phyloP scores from a whole-genome alignment of 176 grass and related monocot genomes.

The Echinochloa phyllopogon region DNA sequence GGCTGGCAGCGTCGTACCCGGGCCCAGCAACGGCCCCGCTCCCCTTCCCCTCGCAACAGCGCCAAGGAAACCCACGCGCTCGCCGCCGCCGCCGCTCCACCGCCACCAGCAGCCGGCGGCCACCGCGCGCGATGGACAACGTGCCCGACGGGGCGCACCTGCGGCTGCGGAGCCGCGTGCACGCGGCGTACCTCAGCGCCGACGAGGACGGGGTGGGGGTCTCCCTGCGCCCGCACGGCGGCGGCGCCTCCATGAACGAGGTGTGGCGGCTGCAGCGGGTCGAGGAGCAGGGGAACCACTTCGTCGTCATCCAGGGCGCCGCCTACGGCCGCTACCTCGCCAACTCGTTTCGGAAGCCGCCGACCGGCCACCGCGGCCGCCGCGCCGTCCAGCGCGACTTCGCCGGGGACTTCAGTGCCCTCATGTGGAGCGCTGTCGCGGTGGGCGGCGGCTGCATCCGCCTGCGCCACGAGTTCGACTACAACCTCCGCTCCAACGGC shows the following conservation, averaged over 20 bases:
- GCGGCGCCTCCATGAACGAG: background rate
- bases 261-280: slow-evolving; percentile 24
- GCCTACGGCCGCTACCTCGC: slow-evolving; percentile 45
- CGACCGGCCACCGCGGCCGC: background rate
- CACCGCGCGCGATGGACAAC: slow-evolving; percentile 15
- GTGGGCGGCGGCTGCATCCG: background rate
- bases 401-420: too few relatives aligned
- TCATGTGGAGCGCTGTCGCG: too few relatives aligned
- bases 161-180: slow-evolving; percentile 27
- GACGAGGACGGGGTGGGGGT: background rate
- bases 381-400: background rate
- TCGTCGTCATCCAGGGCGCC: slow-evolving; percentile 28
- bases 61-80: background rate
- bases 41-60: background rate
- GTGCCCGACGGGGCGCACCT: slow-evolving; percentile 8
- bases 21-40: too few relatives aligned
- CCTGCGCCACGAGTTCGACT: background rate
- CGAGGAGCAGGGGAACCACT: background rate
- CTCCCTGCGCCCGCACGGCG: background rate
- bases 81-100: too few relatives aligned
- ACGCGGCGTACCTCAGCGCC: slow-evolving; percentile 27
- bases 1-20: too few relatives aligned
- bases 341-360: background rate
- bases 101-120: background rate
- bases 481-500: background rate